These are phyloP conservation scores for Hibiscus tridactylites DNA, from an alignment of 345 rosid genomes.

Conservation along the genomic window DNA sequence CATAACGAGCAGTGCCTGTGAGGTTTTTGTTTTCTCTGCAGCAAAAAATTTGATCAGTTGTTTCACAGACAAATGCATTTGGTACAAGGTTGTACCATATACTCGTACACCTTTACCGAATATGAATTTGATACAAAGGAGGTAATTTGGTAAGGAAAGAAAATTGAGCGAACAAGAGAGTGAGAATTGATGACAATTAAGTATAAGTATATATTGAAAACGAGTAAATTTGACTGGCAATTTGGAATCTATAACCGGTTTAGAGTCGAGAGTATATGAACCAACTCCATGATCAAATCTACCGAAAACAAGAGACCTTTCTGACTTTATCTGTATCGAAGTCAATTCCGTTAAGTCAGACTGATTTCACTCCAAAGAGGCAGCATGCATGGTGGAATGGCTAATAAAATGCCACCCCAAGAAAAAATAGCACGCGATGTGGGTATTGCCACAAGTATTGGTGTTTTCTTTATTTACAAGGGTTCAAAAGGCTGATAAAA, in stretches of 20 bases:
- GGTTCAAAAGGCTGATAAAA: not conserved
- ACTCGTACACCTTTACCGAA: not conserved
- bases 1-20: slow-evolving; percentile 89
- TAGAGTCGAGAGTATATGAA: not conserved
- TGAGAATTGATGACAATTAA: not conserved
- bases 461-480: not conserved
- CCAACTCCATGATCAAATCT: not conserved
- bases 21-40: slow-evolving; percentile 80
- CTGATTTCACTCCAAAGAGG: not conserved
- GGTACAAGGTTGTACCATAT: not conserved
- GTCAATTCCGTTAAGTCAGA: not conserved
- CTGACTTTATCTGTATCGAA: not conserved
- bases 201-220: not conserved
- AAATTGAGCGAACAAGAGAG: not conserved
- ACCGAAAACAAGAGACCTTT: not conserved
- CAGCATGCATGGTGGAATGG: not conserved
- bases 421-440: not conserved
- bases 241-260: not conserved
- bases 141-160: not conserved
- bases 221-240: not conserved
- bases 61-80: slow-evolving; percentile 6
- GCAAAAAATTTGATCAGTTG: slow-evolving; percentile 8
- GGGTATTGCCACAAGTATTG: not conserved
- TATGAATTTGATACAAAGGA: not conserved
- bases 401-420: not conserved